Evolutionary conservation across 805 yeast genomes (phyloP).

Genomic region (Hanseniaspora guilliermondii): DNA sequence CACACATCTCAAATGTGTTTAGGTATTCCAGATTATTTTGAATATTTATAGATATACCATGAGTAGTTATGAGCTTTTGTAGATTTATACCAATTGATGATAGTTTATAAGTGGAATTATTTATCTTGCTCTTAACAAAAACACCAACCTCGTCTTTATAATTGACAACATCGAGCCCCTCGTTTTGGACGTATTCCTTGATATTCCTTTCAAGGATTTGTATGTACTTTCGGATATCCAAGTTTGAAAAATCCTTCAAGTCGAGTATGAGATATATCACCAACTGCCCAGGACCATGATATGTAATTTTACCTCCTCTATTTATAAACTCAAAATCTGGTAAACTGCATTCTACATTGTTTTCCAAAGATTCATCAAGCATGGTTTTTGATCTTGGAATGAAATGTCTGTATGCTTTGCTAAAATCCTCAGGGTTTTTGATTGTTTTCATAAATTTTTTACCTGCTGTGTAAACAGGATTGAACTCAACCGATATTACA

Average conservation of each 20-base stretch:
- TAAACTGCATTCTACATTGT: slow-evolving; percentile 15
- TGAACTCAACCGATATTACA: slow-evolving; percentile 70
- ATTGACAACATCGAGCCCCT: slow-evolving; percentile 46
- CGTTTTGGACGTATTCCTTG: slow-evolving; percentile 51
- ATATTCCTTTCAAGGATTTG: slow-evolving; percentile 28
- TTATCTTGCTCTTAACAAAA: slow-evolving; percentile 40
- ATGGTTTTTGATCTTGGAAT: neutral
- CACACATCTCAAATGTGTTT: slow-evolving; percentile 72
- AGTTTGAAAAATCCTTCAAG: slow-evolving; percentile 42
- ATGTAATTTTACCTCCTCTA: slow-evolving; percentile 93
- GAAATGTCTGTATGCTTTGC: slow-evolving; percentile 6
- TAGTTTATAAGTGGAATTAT: slow-evolving; percentile 66
- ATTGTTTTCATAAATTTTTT: slow-evolving; percentile 55
- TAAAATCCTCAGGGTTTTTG: slow-evolving; percentile 18
- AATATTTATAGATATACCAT: slow-evolving; percentile 78
- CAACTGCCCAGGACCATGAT: slow-evolving; percentile 92
- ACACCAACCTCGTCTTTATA: slow-evolving; percentile 28
- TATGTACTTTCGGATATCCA: slow-evolving; percentile 20
- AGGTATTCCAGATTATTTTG: slow-evolving; percentile 59
- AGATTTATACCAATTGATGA: slow-evolving; percentile 86
- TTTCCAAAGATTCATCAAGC: slow-evolving; percentile 22
- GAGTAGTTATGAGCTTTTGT: slow-evolving; percentile 71
- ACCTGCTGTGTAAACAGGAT: slow-evolving; percentile 85
- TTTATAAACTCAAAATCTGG: slow-evolving; percentile 61
- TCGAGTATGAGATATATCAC: slow-evolving; percentile 75